Percentiles rank a stretch among this genome's conserved stretches.
Conservation (phyloP, 176 grass and related monocot genomes). For the Aegilops speltoides region DNA sequence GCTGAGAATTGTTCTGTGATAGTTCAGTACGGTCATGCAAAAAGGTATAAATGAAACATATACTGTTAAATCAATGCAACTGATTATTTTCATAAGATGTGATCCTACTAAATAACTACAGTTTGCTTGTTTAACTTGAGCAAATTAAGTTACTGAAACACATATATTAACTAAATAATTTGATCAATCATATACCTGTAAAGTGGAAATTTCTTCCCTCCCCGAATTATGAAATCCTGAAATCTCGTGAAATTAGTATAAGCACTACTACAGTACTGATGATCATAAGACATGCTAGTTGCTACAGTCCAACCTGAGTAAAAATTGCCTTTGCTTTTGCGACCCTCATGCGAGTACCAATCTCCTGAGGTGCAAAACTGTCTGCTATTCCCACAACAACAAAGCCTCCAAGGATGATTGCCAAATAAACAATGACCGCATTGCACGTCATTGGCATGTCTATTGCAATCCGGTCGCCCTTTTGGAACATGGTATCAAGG, state of each 20-base stretch:
- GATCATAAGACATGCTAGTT: not conserved
- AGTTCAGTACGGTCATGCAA: not conserved
- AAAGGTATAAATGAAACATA: not conserved
- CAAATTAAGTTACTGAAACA: conserved; percentile 11
- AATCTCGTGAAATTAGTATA: conserved; percentile 29
- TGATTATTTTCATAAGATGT: not conserved
- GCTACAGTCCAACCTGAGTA: conserved; percentile 58
- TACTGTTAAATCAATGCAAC: not conserved
- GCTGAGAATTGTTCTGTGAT: not conserved
- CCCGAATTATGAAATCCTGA: conserved; percentile 94
- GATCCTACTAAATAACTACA: not conserved
- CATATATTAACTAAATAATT: not conserved
- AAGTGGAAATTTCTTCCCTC: conserved; percentile 81
- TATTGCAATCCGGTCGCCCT: conserved; percentile 83
- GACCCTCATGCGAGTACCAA: conserved; percentile 62
- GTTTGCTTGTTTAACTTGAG: conserved; percentile 4
- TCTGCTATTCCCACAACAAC: conserved; percentile 97
- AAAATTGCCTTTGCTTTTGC: conserved; percentile 86
- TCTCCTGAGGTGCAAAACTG: conserved; percentile 83
- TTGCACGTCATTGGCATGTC: conserved; percentile 98
- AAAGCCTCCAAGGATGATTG: conserved; percentile 74
- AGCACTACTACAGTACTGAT: not conserved
- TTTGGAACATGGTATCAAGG: conserved; percentile 72
- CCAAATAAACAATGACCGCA: conserved; percentile 89
- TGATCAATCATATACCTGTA: conserved; percentile 65